These are phyloP conservation scores for Mycena sanguinolenta DNA, from an alignment of 768 basidiomycete species.

Conservation along the genomic window DNA sequence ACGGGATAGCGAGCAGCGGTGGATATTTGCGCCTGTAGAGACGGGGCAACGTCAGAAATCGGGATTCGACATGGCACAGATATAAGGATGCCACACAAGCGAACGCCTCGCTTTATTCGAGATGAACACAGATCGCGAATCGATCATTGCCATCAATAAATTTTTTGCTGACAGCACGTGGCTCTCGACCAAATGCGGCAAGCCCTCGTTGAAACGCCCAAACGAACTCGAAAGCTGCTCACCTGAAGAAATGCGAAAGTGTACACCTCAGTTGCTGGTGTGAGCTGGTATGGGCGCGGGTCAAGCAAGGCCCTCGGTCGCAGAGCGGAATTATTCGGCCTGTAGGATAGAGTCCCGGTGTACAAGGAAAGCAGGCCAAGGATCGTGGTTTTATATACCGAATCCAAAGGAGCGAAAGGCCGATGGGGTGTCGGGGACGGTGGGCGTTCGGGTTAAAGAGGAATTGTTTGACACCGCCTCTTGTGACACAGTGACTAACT, in stretches of 20 bases:
- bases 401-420: background rate
- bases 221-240: conserved; percentile 24
- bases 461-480: background rate
- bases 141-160: conserved; percentile 17
- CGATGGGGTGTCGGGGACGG: conserved; percentile 28
- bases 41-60: conserved; percentile 34
- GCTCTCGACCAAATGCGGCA: conserved; percentile 14
- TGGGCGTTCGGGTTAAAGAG: conserved; percentile 19
- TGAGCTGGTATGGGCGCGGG: background rate
- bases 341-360: conserved; percentile 13
- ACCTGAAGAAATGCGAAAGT: conserved; percentile 10
- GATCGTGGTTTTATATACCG: conserved; percentile 24
- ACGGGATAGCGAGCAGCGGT: conserved; percentile 25
- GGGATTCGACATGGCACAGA: conserved; percentile 18
- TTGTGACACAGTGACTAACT: background rate
- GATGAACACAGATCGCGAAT: background rate
- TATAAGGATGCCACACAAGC: conserved; percentile 22
- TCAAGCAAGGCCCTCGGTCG: conserved; percentile 6
- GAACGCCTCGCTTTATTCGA: conserved; percentile 15
- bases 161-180: conserved; percentile 19
- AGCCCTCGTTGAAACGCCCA: background rate
- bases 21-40: conserved; percentile 29
- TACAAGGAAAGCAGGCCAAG: conserved; percentile 4
- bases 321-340: conserved; percentile 27
- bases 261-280: background rate